Base-by-base conservation (phyloP, 345 rosid species). In the Aquilaria sinensis region DNA sequence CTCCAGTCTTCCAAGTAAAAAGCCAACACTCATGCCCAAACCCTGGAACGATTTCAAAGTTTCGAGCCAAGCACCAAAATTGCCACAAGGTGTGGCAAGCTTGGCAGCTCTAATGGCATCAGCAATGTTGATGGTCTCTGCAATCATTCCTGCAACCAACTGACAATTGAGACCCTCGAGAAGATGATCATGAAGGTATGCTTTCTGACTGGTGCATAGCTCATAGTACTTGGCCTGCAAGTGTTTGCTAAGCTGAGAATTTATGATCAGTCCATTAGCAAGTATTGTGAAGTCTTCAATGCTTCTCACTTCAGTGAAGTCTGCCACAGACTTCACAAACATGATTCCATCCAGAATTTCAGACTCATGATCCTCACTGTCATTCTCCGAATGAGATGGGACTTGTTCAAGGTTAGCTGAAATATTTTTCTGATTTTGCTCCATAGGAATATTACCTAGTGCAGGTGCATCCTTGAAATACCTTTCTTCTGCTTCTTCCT, bases 71-170 rank as follows among this genome's bases (percentile, higher is more conserved):
- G 48, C 48, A 2, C 46, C 54, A 51, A 68, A 76, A 54, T 63
- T 43, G 8, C 61, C 61, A 6, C 3, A 53, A 4, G 69, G 50
- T 0, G 80, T 51, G 7, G 69, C 60, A 48, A 74, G 16, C 57
- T 65, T 70, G 71, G 76, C 73, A 46, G 72, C 78, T 72, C 77
- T 74, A 37, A 78, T 76, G 41, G 83, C 79, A 65, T 76, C 79
- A 1, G 80, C 77, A 14, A 72, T 75, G 64, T 67, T 64, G 8
- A 75, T 62, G 16, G 64, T 69, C 67, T 61, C 64, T 0, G 64
- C 16, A 32, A 74, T 70, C 47, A 75, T 67, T 56, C 78, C 85
- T 5, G 65, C 69, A 15, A 32, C 61, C 48, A 78, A 57, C 43
- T 64, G 65, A 45, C 58, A 61, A 55, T 73, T 73, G 29, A 81